A percentile compares a stretch with the other conserved stretches of the same genome.
Evolutionary conservation across 805 yeast species (phyloP).

Genomic region (Barnettozyma pratensis): DNA sequence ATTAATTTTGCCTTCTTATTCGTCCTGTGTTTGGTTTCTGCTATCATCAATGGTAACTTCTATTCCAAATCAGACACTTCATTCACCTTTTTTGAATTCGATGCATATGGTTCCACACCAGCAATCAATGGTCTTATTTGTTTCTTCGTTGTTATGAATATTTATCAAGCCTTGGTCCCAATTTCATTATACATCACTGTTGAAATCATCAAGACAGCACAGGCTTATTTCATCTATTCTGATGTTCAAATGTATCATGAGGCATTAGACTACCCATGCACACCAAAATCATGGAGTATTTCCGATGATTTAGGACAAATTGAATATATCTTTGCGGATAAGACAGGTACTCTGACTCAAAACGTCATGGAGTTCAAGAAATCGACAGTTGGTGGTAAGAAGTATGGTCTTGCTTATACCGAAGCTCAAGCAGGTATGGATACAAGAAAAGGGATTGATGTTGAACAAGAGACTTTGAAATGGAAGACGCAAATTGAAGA

Average conservation of each 20-base stretch:
- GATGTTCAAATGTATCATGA: constrained; percentile 69
- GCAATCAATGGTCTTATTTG: constrained; percentile 63
- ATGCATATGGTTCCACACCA: constrained; percentile 60
- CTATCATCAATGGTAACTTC: constrained; percentile 65
- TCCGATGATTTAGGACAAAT: constrained; percentile 84
- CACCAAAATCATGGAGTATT: constrained; percentile 80
- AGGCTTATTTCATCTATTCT: constrained; percentile 73
- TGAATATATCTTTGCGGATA: constrained; percentile 79
- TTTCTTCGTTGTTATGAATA: constrained; percentile 70
- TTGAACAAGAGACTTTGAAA: constrained; percentile 46
- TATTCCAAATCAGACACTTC: constrained; percentile 45
- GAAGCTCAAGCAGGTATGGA: constrained; percentile 77
- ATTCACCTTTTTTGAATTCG: constrained; percentile 58
- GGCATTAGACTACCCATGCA: constrained; percentile 70
- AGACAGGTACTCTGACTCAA: constrained; percentile 79
- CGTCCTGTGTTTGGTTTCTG: constrained; percentile 61
- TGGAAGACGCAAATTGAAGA: constrained; percentile 47
- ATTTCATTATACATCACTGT: constrained; percentile 77
- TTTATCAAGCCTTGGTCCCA: constrained; percentile 77
- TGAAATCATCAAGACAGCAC: constrained; percentile 76
- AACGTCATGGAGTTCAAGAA: constrained; percentile 83
- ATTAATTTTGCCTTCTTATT: constrained; percentile 62
- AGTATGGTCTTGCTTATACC: constrained; percentile 76
- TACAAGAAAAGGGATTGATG: constrained; percentile 71
- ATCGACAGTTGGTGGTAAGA: constrained; percentile 66